Conservation (phyloP, 2,329 filamentous ascomycete genomes). For the Macrophomina phaseolina region DNA sequence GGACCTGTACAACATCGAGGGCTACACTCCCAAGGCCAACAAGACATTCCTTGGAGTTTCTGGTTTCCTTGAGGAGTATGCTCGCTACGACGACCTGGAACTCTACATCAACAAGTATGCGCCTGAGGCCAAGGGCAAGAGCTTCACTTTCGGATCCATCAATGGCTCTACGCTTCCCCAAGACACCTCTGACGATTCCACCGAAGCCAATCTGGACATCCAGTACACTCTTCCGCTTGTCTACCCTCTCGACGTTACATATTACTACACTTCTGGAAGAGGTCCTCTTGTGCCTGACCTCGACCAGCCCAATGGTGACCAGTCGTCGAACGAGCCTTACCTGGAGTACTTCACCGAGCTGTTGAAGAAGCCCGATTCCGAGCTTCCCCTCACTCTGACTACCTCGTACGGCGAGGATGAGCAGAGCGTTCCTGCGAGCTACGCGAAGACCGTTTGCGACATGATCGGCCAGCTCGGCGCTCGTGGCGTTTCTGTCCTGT, state of each 20-base stretch:
- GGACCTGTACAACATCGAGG: constrained; percentile 53
- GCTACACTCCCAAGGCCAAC: constrained; percentile 45
- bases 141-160: constrained; percentile 51
- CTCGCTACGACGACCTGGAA: constrained; percentile 53
- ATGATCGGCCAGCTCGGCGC: constrained; percentile 48
- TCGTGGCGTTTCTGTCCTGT: constrained; percentile 48
- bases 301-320: constrained; percentile 46
- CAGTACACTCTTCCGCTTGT: constrained; percentile 56
- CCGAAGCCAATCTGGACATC: constrained; percentile 58
- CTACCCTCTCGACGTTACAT: constrained; percentile 51
- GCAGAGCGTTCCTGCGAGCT: constrained; percentile 45
- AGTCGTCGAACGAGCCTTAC: constrained; percentile 53
- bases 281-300: constrained; percentile 55
- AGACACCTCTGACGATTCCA: constrained; percentile 46
- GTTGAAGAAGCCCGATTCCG: constrained; percentile 37
- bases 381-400: constrained; percentile 46
- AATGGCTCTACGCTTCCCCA: constrained; percentile 46
- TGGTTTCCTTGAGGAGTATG: constrained; percentile 57
- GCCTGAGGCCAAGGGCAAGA: constrained; percentile 48
- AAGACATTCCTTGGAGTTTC: constrained; percentile 50
- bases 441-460: constrained; percentile 46
- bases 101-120: constrained; percentile 49
- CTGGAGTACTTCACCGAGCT: constrained; percentile 48
- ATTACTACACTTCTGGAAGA: constrained; percentile 56
- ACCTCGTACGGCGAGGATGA: constrained; percentile 50